A percentile compares a stretch with the other conserved stretches of the same genome.
phyloP scores from a whole-genome alignment of 2,329 filamentous ascomycete genomes.

The Neopestalotiopsis sp. region DNA sequence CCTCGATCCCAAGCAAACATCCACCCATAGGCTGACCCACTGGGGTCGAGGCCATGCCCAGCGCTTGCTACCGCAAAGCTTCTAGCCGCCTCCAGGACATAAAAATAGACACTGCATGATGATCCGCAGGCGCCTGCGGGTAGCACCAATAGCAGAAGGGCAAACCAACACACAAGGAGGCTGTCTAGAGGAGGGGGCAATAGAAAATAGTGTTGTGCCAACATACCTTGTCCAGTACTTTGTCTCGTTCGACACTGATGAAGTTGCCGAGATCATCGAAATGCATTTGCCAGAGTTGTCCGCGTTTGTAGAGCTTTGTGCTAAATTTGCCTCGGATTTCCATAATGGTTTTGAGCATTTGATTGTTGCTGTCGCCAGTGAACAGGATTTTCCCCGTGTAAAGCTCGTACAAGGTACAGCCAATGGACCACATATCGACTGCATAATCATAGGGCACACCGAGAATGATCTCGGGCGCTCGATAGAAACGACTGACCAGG shows the following conservation, averaged over 20 bases:
- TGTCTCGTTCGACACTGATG: slow-evolving; percentile 83
- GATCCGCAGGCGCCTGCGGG: slow-evolving; percentile 13
- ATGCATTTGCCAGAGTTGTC: slow-evolving; percentile 75
- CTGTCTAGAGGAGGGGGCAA: slow-evolving; percentile 15
- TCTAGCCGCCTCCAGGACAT: not conserved
- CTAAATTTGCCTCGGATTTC: slow-evolving; percentile 93
- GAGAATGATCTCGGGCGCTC: slow-evolving; percentile 94
- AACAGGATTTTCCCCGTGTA: slow-evolving; percentile 98
- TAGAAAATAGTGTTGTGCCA: slow-evolving; percentile 19
- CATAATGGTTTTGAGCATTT: slow-evolving; percentile 97
- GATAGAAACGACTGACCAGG: slow-evolving; percentile 95
- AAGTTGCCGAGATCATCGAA: slow-evolving; percentile 89
- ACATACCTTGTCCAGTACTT: slow-evolving; percentile 80
- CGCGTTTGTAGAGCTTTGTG: slow-evolving; percentile 84
- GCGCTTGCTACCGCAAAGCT: slow-evolving; percentile 26
- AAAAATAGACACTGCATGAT: slow-evolving; percentile 17
- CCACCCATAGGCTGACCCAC: slow-evolving; percentile 1
- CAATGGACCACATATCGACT: slow-evolving; percentile 97
- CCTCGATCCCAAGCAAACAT: not conserved
- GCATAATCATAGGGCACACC: slow-evolving; percentile 95
- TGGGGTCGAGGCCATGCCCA: slow-evolving; percentile 37
- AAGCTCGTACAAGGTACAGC: slow-evolving; percentile 94
- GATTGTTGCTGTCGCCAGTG: slow-evolving; percentile 93
- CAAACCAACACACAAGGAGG: not conserved
- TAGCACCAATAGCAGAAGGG: not conserved